Percentiles rank a stretch among this genome's conserved stretches.
phyloP scores from a whole-genome alignment of 257 asterid genomes.

The Solanum acaule region DNA sequence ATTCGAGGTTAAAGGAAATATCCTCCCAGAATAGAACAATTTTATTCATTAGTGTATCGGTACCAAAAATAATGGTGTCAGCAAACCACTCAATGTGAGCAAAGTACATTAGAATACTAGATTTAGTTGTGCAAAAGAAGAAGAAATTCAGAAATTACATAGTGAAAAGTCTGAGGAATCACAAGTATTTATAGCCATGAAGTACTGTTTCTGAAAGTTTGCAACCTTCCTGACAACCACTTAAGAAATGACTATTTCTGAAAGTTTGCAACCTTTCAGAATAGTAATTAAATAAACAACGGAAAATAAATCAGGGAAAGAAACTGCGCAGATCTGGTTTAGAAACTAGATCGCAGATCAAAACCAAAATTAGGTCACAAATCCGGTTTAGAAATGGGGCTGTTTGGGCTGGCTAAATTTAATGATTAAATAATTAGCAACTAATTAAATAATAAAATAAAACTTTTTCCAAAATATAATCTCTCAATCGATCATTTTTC shows the following conservation, averaged over 20 bases:
- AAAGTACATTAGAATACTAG: background rate
- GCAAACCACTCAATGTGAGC: too few species aligned
- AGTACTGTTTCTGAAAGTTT: background rate
- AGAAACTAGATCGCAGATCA: background rate
- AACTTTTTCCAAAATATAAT: background rate
- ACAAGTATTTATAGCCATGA: background rate
- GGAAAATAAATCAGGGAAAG: too few species aligned
- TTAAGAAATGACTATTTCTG: background rate
- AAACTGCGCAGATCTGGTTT: background rate
- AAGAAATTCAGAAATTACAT: background rate
- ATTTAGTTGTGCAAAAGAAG: background rate
- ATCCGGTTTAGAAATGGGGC: too few species aligned
- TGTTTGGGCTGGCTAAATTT: too few species aligned
- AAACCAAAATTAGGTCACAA: too few species aligned
- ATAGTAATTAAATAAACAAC: background rate
- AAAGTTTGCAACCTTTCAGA: background rate
- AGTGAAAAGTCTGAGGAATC: background rate
- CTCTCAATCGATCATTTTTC: too few species aligned
- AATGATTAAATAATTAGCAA: too few species aligned
- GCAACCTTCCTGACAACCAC: background rate
- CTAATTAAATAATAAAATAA: too few species aligned
- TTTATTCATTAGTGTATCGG: too few species aligned
- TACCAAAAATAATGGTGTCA: too few species aligned
- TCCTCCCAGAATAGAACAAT: too few species aligned
- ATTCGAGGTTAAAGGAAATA: too few species aligned